Percentiles rank a stretch among this genome's conserved stretches.
phyloP scores from a whole-genome alignment of 148 eudicot species.

The Vaccinium myrtillus region DNA sequence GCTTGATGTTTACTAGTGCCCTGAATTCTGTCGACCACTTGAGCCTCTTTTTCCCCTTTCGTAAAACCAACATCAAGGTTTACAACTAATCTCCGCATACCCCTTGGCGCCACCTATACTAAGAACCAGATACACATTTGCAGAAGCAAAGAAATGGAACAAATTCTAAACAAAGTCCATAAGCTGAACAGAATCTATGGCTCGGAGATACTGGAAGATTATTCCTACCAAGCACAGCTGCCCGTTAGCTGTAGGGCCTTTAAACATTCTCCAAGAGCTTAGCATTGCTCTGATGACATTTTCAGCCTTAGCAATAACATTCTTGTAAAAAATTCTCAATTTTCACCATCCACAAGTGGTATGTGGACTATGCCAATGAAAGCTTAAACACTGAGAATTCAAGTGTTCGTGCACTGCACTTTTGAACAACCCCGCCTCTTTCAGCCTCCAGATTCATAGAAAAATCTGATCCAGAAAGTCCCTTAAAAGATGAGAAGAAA shows the following conservation, averaged over 20 bases:
- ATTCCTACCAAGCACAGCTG: no score
- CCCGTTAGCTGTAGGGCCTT: no score
- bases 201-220: background rate
- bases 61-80: background rate
- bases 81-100: background rate
- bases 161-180: background rate
- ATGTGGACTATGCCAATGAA: no score
- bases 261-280: no score
- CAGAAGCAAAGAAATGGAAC: background rate
- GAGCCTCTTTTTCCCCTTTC: background rate
- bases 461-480: background rate
- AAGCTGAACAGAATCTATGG: background rate
- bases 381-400: no score
- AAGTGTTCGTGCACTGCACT: background rate
- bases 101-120: background rate
- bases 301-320: no score
- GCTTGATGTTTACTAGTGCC: background rate
- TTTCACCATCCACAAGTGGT: no score
- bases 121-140: background rate
- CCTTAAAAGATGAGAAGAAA: background rate
- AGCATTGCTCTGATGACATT: no score
- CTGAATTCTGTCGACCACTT: background rate
- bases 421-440: background rate
- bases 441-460: background rate
- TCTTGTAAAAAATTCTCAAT: no score